Conservation (phyloP, 75 land plant genomes). For the Pinus tabuliformis region DNA sequence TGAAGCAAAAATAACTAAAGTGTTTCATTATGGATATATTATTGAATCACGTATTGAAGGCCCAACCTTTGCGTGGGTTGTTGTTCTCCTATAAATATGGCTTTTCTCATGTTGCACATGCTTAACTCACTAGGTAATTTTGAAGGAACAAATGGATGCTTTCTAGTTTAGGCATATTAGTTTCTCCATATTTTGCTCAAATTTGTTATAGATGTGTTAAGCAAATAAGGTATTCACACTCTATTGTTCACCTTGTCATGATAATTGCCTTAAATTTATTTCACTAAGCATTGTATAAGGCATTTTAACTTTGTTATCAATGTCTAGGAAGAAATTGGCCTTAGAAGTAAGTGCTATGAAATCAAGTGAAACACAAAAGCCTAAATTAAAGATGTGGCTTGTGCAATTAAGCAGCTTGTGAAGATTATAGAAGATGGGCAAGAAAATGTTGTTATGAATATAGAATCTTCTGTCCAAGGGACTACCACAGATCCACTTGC, state of each 20-base stretch:
- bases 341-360: constrained; percentile 6
- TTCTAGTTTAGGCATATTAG: too few relatives aligned
- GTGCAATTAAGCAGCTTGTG: constrained; percentile 4
- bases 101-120: constrained; percentile 28
- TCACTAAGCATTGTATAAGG: background rate
- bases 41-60: constrained; percentile 88
- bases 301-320: background rate
- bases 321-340: background rate
- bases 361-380: constrained; percentile 8
- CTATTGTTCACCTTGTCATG: too few relatives aligned
- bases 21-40: constrained; percentile 59
- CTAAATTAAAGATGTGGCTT: constrained; percentile 8
- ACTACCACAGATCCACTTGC: background rate
- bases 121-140: constrained; percentile 45
- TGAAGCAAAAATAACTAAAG: constrained; percentile 71
- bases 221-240: too few relatives aligned
- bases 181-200: too few relatives aligned
- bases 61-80: constrained; percentile 72
- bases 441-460: background rate
- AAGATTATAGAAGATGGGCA: constrained; percentile 7
- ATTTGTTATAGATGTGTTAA: too few relatives aligned
- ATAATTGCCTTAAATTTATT: too few relatives aligned
- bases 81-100: constrained; percentile 66
- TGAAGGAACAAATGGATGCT: background rate
- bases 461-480: constrained; percentile 8